These are phyloP conservation scores for Boletus tomentosulus DNA, from an alignment of 768 basidiomycete species.

Conservation along the genomic window DNA sequence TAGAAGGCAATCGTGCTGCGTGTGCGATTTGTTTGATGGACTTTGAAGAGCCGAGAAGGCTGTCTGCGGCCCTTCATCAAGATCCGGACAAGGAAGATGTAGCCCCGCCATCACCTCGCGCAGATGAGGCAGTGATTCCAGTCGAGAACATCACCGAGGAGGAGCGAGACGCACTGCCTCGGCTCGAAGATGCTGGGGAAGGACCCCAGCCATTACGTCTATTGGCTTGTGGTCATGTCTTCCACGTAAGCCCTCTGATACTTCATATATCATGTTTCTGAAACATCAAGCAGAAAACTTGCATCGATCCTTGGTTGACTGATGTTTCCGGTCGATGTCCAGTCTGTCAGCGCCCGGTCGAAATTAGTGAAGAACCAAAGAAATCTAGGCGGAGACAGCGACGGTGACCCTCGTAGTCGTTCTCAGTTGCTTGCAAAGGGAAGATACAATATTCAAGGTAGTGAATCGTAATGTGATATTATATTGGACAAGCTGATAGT, in stretches of 20 bases:
- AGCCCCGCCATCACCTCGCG: slow-evolving; percentile 8
- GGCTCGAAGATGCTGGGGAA: slow-evolving; percentile 67
- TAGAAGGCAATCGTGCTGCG: slow-evolving; percentile 78
- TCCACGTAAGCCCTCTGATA: slow-evolving; percentile 60
- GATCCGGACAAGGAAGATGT: slow-evolving; percentile 26
- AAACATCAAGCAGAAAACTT: slow-evolving; percentile 58
- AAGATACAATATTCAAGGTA: slow-evolving; percentile 27
- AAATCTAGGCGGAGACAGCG: slow-evolving; percentile 25
- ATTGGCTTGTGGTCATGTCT: slow-evolving; percentile 80
- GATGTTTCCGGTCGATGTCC: slow-evolving; percentile 87
- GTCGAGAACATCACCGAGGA: slow-evolving; percentile 39
- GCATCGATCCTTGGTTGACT: slow-evolving; percentile 84
- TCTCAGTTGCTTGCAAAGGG: slow-evolving; percentile 3
- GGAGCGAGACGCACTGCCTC: slow-evolving; percentile 40
- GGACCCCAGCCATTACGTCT: slow-evolving; percentile 74
- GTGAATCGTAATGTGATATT: slow-evolving; percentile 30
- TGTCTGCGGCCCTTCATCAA: slow-evolving; percentile 22
- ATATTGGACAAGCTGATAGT: slow-evolving; percentile 26
- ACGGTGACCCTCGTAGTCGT: slow-evolving; percentile 12
- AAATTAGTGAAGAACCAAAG: slow-evolving; percentile 39
- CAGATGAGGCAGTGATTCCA: slow-evolving; percentile 26
- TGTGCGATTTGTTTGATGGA: slow-evolving; percentile 85
- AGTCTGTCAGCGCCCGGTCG: slow-evolving; percentile 75
- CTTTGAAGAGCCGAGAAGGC: slow-evolving; percentile 66
- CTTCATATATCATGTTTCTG: slow-evolving; percentile 1